A percentile compares a stretch with the other conserved stretches of the same genome.
phyloP scores from a whole-genome alignment of 2,329 filamentous ascomycete genomes.

The Ascosphaera apis region DNA sequence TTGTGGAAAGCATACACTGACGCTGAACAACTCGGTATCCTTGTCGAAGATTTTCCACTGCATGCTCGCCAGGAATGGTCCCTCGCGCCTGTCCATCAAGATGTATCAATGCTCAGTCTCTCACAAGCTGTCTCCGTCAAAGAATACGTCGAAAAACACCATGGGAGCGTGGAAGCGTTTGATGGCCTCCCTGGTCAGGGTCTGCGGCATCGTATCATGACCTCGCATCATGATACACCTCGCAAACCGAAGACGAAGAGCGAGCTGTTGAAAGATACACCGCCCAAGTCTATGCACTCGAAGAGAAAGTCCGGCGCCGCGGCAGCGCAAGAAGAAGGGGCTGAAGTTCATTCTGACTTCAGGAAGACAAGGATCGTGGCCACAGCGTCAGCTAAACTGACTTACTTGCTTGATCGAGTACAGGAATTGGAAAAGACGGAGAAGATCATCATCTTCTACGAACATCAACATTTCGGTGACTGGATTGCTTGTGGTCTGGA shows the following conservation, averaged over 20 bases:
- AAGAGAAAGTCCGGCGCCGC: too few species aligned
- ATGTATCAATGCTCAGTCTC: slow-evolving; percentile 29
- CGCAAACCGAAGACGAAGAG: too few species aligned
- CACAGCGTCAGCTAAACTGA: slow-evolving; percentile 68
- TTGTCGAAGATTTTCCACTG: slow-evolving; percentile 42
- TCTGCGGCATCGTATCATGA: not conserved
- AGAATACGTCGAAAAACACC: slow-evolving; percentile 24
- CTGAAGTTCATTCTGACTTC: not conserved
- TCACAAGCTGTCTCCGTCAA: slow-evolving; percentile 34
- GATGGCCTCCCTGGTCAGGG: slow-evolving; percentile 16
- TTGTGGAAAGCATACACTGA: slow-evolving; percentile 44
- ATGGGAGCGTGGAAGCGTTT: slow-evolving; percentile 15
- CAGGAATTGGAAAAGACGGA: slow-evolving; percentile 43
- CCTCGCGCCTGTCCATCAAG: slow-evolving; percentile 30
- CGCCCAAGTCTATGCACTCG: too few species aligned
- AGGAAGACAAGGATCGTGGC: slow-evolving; percentile 40
- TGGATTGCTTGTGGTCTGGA: slow-evolving; percentile 71
- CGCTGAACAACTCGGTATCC: slow-evolving; percentile 58
- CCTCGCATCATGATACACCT: too few species aligned
- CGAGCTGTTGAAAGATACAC: not conserved
- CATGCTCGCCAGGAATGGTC: slow-evolving; percentile 38
- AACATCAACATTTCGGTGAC: slow-evolving; percentile 64
- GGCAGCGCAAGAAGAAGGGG: not conserved
- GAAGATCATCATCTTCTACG: slow-evolving; percentile 85
- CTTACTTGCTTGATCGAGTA: slow-evolving; percentile 58